Base-by-base conservation (phyloP, 306 rosid species). In the Ochetophila trinervis region DNA sequence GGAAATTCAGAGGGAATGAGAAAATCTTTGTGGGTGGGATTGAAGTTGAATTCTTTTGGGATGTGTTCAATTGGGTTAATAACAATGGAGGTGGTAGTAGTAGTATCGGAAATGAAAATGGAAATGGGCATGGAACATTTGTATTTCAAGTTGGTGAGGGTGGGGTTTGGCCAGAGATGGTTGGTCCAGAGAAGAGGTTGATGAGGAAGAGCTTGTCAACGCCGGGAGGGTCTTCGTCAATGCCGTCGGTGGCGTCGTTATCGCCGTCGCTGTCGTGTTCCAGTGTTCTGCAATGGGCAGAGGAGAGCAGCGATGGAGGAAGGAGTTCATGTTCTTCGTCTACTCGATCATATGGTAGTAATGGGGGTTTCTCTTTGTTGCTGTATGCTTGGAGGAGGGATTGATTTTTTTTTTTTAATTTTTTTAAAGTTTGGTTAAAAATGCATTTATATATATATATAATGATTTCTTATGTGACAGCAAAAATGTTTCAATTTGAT, bases 1-100 rank as follows among this genome's bases (percentile, higher is more conserved):
- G 97, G 97, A 90, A 90, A 65, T 90, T 90, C 67, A 82, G 97
- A 84, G 97, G 97, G 74, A 87, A 85, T 52, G 97, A 90, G 81
- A 85, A 72, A 72, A 69, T 90, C 32, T 79, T 76, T 20, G 66
- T 87, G 1, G 82, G 83, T 44, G 95, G 88, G 0, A 68, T 76
- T 19, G 95, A 85, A 19, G 88, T 90, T 1, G 96, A 87, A 68
- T 90, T 90, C 66, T 90, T 79, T 5, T 90, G 96, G 96, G 96
- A 90, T 19, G 88, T 90, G 34, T 83, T 85, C 71, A 77, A 83
- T 59, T 90, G 91, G 96, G 82, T 90, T 40, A 76, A 79, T 27
- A 56, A 57, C 36, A 48, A 52, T 51, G 62, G 57, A 8, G 57
- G 81, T 10, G 55, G 55, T 23, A 60, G 49, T 49, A 76, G 77